These are phyloP conservation scores for Tetraselmis striata DNA, from an alignment of 139 green algal genomes.

Conservation along the genomic window DNA sequence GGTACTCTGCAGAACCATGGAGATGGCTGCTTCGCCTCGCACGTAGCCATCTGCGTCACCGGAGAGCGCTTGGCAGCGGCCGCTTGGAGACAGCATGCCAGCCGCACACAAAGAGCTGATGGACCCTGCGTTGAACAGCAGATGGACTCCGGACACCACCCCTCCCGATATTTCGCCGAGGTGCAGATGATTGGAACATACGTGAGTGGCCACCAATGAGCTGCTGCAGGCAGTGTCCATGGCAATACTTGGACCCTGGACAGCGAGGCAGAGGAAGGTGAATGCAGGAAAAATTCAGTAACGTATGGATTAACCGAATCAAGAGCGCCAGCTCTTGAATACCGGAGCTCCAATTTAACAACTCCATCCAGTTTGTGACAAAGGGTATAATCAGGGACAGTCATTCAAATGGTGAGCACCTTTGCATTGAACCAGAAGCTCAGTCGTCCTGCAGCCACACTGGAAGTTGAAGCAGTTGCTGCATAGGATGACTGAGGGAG, in stretches of 20 bases:
- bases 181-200: constrained; percentile 1
- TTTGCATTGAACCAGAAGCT: neutral
- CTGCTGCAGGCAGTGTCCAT: constrained; percentile 56
- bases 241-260: constrained; percentile 50
- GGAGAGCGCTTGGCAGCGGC: constrained; percentile 18
- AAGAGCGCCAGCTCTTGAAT: constrained; percentile 41
- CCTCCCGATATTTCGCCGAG: neutral
- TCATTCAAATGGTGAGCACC: constrained; percentile 19
- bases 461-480: neutral
- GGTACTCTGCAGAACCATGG: neutral
- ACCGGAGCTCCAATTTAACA: too few relatives aligned
- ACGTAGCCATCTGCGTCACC: constrained; percentile 15
- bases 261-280: too few relatives aligned
- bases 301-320: too few relatives aligned
- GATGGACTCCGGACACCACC: neutral
- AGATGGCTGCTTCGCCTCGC: constrained; percentile 9
- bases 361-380: too few relatives aligned
- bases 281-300: too few relatives aligned
- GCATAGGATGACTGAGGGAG: neutral
- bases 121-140: neutral
- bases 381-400: constrained; percentile 31
- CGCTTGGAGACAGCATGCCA: neutral
- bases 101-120: neutral
- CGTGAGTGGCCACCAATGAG: constrained; percentile 36
- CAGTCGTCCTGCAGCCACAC: neutral